These are phyloP conservation scores for Corynespora cassiicola DNA, from an alignment of 2,329 filamentous ascomycete genomes.

Conservation along the genomic window DNA sequence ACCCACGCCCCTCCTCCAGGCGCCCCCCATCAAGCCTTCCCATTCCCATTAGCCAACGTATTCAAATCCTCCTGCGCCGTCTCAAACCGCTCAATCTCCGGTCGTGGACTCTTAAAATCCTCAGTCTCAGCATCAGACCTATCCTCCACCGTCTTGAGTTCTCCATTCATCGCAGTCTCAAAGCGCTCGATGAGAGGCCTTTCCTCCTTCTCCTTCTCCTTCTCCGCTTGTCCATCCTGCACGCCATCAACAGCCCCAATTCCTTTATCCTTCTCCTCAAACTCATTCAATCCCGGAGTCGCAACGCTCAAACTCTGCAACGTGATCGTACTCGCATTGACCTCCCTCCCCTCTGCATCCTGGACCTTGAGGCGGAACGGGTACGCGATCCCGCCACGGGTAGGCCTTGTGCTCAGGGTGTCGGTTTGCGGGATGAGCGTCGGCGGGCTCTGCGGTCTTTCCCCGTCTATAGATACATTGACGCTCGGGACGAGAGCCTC, in stretches of 20 bases:
- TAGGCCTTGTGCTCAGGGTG: slow-evolving; percentile 67
- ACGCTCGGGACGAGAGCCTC: slow-evolving; percentile 15
- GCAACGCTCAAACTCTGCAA: slow-evolving; percentile 51
- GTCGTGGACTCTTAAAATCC: no score
- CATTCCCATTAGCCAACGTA: slow-evolving; percentile 8
- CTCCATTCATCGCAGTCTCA: slow-evolving; percentile 55
- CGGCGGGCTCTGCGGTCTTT: slow-evolving; percentile 29
- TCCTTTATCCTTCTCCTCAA: slow-evolving; percentile 14
- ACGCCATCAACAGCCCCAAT: slow-evolving; percentile 5
- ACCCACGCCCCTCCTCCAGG: no score
- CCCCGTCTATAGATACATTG: slow-evolving; percentile 24
- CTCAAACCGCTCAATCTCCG: slow-evolving; percentile 62
- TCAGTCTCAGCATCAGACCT: slow-evolving; percentile 11
- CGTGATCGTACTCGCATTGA: slow-evolving; percentile 75
- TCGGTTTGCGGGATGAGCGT: slow-evolving; percentile 54
- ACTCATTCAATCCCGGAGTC: slow-evolving; percentile 27
- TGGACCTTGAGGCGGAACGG: slow-evolving; percentile 72
- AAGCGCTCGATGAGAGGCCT: slow-evolving; percentile 57
- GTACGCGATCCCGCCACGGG: slow-evolving; percentile 72
- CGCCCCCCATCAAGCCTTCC: no score
- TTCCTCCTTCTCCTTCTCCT: slow-evolving; percentile 13
- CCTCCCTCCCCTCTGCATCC: slow-evolving; percentile 46
- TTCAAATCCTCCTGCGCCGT: slow-evolving; percentile 51
- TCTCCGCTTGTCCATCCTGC: slow-evolving; percentile 7
- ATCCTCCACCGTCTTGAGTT: slow-evolving; percentile 6